These are phyloP conservation scores for Nicotiana attenuata DNA, from an alignment of 257 asterid species.

Conservation along the genomic window DNA sequence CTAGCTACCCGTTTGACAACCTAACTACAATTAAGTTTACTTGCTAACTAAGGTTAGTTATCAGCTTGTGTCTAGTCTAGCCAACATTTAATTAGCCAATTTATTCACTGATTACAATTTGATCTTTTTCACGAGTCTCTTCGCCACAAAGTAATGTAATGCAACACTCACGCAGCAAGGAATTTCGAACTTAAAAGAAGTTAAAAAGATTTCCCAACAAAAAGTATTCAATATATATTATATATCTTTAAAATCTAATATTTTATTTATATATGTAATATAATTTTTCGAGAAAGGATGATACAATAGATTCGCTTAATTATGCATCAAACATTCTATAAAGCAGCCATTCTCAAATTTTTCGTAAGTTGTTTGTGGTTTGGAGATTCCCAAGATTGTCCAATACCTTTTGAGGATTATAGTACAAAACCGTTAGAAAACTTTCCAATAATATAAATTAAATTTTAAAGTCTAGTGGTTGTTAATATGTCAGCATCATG, in stretches of 20 bases:
- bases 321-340: neutral
- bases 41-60: too few species aligned
- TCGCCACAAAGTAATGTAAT: neutral
- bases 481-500: neutral
- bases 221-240: too few species aligned
- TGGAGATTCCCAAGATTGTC: neutral
- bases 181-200: too few species aligned
- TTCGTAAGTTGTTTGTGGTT: neutral
- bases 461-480: neutral
- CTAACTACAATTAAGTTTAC: too few species aligned
- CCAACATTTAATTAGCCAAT: neutral
- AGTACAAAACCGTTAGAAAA: neutral
- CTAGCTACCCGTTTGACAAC: too few species aligned
- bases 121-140: neutral
- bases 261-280: too few species aligned
- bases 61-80: too few species aligned
- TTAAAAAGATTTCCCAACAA: too few species aligned
- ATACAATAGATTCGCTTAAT: too few species aligned
- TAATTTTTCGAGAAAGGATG: too few species aligned
- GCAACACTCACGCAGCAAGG: neutral
- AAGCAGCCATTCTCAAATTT: neutral
- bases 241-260: too few species aligned
- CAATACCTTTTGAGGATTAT: neutral
- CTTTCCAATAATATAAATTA: too few species aligned
- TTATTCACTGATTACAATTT: neutral